A percentile compares a stretch with the other conserved stretches of the same genome.
Conservation (phyloP, 345 rosid genomes). For the Salix udensis region DNA sequence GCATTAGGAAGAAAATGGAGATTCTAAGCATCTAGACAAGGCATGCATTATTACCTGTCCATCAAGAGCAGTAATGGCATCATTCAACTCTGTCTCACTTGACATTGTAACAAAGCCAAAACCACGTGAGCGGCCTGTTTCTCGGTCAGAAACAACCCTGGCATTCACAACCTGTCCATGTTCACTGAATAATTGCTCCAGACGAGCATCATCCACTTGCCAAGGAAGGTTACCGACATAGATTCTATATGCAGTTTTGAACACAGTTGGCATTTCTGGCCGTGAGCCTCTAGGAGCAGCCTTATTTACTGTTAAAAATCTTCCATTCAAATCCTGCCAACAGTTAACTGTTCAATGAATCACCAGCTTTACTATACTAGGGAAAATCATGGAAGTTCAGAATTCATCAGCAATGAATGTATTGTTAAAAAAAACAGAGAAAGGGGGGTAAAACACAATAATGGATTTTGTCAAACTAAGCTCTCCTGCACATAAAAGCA, state of each 20-base stretch:
- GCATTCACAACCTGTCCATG: conserved; percentile 84
- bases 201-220: conserved; percentile 67
- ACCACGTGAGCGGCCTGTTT: conserved; percentile 91
- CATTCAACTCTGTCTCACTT: conserved; percentile 66
- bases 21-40: too few species aligned
- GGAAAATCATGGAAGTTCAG: too few species aligned
- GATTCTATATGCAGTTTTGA: conserved; percentile 47
- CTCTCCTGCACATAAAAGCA: too few species aligned
- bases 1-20: not conserved
- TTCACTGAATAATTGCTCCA: conserved; percentile 82
- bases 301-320: conserved; percentile 74
- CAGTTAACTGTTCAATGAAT: not conserved
- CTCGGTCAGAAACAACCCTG: conserved; percentile 74
- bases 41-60: conserved; percentile 56
- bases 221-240: conserved; percentile 88
- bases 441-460: too few species aligned
- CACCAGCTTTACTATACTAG: not conserved
- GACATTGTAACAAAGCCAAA: conserved; percentile 91
- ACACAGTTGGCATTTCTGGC: conserved; percentile 52
- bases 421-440: too few species aligned
- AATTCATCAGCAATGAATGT: too few species aligned
- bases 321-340: conserved; percentile 66
- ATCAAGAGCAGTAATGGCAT: conserved; percentile 87
- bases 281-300: conserved; percentile 80
- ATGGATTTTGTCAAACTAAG: too few species aligned